A percentile compares a stretch with the other conserved stretches of the same genome.
Conservation (phyloP, 108 stramenopile species). For the Skeletonema grethae region DNA sequence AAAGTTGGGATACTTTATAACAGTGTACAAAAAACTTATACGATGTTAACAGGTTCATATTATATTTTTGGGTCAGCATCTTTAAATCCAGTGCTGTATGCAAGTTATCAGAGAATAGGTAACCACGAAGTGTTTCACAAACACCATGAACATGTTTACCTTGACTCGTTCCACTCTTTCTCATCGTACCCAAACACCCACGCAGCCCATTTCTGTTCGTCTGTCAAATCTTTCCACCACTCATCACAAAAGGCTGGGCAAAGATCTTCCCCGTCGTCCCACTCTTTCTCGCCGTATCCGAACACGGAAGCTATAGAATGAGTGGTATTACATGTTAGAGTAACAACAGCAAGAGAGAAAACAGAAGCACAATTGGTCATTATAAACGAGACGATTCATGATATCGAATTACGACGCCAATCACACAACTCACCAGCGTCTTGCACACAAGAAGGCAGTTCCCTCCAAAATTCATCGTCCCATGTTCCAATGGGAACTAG, state of each 20-base stretch:
- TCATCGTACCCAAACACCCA: neutral
- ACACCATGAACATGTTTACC: too few relatives aligned
- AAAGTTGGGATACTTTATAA: too few relatives aligned
- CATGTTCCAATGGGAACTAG: neutral
- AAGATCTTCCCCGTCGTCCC: neutral
- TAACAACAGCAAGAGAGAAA: too few relatives aligned
- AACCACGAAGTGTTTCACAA: too few relatives aligned
- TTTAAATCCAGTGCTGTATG: too few relatives aligned
- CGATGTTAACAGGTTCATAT: too few relatives aligned
- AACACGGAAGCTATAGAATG: neutral
- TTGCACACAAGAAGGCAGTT: neutral
- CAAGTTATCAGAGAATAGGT: too few relatives aligned
- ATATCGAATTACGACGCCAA: too few relatives aligned
- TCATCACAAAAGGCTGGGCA: neutral
- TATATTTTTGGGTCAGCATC: too few relatives aligned
- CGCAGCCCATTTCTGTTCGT: neutral
- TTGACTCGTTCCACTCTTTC: neutral
- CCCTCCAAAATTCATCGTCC: neutral
- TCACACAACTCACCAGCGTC: too few relatives aligned
- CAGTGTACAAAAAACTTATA: too few relatives aligned
- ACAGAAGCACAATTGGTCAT: neutral
- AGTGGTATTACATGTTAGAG: too few relatives aligned
- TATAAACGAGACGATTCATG: neutral
- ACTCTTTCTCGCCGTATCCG: neutral
- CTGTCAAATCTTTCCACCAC: neutral